Percentiles rank a stretch among this genome's conserved stretches.
These are phyloP conservation scores for Blepharisma japonicum DNA, from an alignment of 73 alveolate genomes.

Conservation along the genomic window DNA sequence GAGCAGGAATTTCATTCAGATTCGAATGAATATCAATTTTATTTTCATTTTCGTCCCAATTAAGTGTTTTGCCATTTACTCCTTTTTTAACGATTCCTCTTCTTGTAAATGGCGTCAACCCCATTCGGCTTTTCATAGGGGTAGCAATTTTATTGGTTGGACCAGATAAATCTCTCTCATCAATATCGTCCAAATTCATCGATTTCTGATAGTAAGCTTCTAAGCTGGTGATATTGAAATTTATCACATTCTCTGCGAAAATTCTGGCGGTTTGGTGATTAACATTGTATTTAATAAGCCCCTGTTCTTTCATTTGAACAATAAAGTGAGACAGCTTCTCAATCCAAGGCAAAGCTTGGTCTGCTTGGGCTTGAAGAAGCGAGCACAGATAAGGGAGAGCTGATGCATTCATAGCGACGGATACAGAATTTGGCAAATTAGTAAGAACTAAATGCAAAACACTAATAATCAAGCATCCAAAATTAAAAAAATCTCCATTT, in stretches of 20 bases:
- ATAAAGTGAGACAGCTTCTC: neutral
- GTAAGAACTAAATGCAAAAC: neutral
- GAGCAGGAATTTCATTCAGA: neutral
- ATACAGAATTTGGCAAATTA: neutral
- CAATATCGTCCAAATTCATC: neutral
- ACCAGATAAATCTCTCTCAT: neutral
- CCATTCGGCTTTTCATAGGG: neutral
- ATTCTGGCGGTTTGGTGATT: neutral
- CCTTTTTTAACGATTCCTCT: neutral
- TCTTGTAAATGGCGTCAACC: neutral
- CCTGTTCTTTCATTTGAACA: neutral
- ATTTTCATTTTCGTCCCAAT: neutral
- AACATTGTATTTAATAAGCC: neutral
- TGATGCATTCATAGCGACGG: neutral
- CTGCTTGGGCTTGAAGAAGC: neutral
- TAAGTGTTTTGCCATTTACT: neutral
- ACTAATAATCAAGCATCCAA: neutral
- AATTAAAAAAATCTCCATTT: neutral
- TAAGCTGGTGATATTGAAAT: neutral
- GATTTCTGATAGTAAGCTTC: neutral
- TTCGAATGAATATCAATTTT: neutral
- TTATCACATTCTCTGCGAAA: neutral
- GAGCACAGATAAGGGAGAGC: neutral
- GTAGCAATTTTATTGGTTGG: neutral
- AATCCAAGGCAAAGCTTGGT: neutral